Conservation (phyloP, 2,329 filamentous ascomycete genomes). For the Davidsoniella australis region DNA sequence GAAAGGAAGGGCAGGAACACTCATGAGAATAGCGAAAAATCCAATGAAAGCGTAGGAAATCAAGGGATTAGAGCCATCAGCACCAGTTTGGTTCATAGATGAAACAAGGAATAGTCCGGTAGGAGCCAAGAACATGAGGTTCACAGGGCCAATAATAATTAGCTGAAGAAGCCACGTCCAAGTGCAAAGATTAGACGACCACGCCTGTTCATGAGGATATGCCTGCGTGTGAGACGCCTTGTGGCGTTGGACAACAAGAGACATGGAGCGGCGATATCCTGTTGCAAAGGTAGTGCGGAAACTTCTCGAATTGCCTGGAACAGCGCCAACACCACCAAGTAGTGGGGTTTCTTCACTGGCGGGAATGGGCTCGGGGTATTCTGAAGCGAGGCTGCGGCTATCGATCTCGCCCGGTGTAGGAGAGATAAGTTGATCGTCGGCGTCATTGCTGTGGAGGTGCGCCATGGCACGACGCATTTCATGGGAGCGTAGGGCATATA, state of each 20-base stretch:
- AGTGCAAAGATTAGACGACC: slow-evolving; percentile 61
- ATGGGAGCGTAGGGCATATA: slow-evolving; percentile 44
- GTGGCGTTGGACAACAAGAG: slow-evolving; percentile 20
- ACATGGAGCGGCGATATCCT: slow-evolving; percentile 34
- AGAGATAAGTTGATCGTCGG: slow-evolving; percentile 9
- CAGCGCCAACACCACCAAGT: slow-evolving; percentile 14
- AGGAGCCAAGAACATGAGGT: slow-evolving; percentile 61
- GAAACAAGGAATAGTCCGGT: slow-evolving; percentile 56
- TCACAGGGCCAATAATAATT: slow-evolving; percentile 60
- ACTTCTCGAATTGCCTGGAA: slow-evolving; percentile 9
- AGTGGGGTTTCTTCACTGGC: slow-evolving; percentile 35
- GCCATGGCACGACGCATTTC: slow-evolving; percentile 21
- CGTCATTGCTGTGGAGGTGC: not conserved
- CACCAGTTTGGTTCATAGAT: slow-evolving; percentile 61
- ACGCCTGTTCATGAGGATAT: slow-evolving; percentile 63
- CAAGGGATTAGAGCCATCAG: slow-evolving; percentile 61
- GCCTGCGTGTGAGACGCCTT: slow-evolving; percentile 20
- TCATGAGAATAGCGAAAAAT: slow-evolving; percentile 48
- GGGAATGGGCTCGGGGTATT: slow-evolving; percentile 4
- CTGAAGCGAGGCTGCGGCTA: slow-evolving; percentile 7
- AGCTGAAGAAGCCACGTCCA: slow-evolving; percentile 87
- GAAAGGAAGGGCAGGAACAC: slow-evolving; percentile 67
- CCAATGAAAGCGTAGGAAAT: slow-evolving; percentile 56
- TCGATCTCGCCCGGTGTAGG: slow-evolving; percentile 20
- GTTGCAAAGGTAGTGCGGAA: slow-evolving; percentile 36